These are phyloP conservation scores for Yamadazyma sp. DNA, from an alignment of 1,139 yeast species.

Conservation along the genomic window DNA sequence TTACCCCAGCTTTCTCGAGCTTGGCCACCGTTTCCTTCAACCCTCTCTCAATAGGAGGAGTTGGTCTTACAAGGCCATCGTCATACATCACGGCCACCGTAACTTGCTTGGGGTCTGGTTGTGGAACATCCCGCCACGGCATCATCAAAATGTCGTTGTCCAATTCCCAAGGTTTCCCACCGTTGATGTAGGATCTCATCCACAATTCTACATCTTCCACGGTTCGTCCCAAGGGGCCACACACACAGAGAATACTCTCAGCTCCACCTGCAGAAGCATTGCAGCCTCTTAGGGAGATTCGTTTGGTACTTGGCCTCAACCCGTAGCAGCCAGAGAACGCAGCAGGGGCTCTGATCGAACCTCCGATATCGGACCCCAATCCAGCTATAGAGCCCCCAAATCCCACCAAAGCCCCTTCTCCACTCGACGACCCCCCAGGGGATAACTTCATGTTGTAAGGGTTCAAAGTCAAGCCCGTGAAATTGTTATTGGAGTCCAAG, in stretches of 20 bases:
- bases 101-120: slow-evolving; percentile 38
- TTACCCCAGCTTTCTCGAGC: slow-evolving; percentile 29
- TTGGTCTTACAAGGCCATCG: slow-evolving; percentile 36
- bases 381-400: slow-evolving; percentile 67
- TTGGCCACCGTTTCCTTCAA: slow-evolving; percentile 26
- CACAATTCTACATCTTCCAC: slow-evolving; percentile 64
- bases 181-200: slow-evolving; percentile 54
- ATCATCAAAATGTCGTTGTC: slow-evolving; percentile 56
- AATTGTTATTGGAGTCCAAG: slow-evolving; percentile 42
- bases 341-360: slow-evolving; percentile 74
- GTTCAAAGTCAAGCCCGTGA: slow-evolving; percentile 36
- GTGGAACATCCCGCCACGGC: slow-evolving; percentile 60
- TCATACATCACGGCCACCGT: slow-evolving; percentile 41
- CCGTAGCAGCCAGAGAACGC: slow-evolving; percentile 69
- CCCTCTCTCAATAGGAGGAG: slow-evolving; percentile 57
- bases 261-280: slow-evolving; percentile 54
- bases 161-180: slow-evolving; percentile 67
- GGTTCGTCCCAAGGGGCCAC: slow-evolving; percentile 63
- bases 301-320: slow-evolving; percentile 64
- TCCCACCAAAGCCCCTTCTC: slow-evolving; percentile 70
- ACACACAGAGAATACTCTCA: slow-evolving; percentile 56
- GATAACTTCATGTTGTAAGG: slow-evolving; percentile 42
- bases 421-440: slow-evolving; percentile 69
- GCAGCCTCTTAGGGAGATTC: slow-evolving; percentile 53
- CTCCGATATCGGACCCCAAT: slow-evolving; percentile 78